Base-by-base conservation (phyloP, 352 stramenopile genomes). In the Globisporangium lucens region DNA sequence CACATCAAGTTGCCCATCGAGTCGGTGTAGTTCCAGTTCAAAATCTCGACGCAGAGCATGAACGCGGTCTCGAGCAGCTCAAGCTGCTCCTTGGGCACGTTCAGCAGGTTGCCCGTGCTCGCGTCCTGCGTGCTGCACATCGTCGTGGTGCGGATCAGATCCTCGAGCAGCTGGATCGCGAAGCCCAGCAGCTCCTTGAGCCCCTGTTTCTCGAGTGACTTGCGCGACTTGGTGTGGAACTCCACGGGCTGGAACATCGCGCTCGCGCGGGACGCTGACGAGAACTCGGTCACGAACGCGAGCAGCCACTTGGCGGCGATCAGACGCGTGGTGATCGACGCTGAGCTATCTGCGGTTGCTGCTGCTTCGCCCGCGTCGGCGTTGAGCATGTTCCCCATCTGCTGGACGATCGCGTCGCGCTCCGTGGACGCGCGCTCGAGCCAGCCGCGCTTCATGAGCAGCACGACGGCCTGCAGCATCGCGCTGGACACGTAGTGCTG, bases 281-380 rank as follows among this genome's bases (percentile, higher is more conserved):
- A 89, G 65, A 95, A 93, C 73, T 95, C 88, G 56, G 85, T 92
- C 59, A 94, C 84, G 43, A 95, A 93, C 17, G 88, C 86, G 24
- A 93, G 78, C 30, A 95, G 74, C 84, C 87, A 93, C 67, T 93
- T 95, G 56, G 84, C 79, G 5, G 84, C 84, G 49, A 94, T 70
- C 35, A 95, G 60, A 1, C 84, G 82, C 27, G 83, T 80, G 9
- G 72, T 70, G 53, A 84, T 76, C 3, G 33, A 47, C 20, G 61
- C 47, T 8, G 27, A 27, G 1, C 43, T 46, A 15, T 59, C 56
- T 4, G 49, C 57, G 4, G 36, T 20, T 0, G 36, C 22, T 1
- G 61, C 35, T 1, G 51, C 33, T 0, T 38, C 62, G 7, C n/a
- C 29, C 35, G 72, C 70, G 24, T 63, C 56, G 4, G 61, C 49